Conservation (phyloP, 2,329 filamentous ascomycete species). For the Pseudogymnoascus destructans region DNA sequence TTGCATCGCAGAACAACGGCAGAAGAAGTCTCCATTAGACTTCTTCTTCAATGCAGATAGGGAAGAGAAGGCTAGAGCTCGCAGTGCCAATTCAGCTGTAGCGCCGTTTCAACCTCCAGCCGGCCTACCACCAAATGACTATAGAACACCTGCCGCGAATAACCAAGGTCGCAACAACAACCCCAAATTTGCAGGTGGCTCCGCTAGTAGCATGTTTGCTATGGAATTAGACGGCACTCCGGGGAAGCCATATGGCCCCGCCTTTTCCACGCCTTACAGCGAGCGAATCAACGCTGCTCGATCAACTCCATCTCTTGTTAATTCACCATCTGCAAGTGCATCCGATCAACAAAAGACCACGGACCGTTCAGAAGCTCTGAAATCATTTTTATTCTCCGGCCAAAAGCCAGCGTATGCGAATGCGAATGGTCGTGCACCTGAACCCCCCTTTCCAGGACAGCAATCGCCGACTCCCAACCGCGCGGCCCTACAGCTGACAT, state of each 20-base stretch:
- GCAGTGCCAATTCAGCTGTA: constrained; percentile 34
- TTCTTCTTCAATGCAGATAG: constrained; percentile 82
- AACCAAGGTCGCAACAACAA: constrained; percentile 27
- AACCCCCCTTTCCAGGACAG: not conserved
- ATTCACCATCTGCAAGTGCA: constrained; percentile 14
- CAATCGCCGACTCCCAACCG: not conserved
- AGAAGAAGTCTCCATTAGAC: constrained; percentile 67
- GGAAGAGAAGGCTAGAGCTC: constrained; percentile 55
- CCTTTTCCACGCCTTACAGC: constrained; percentile 54
- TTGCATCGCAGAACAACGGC: constrained; percentile 41
- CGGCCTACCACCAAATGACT: constrained; percentile 25
- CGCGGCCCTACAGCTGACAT: not conserved
- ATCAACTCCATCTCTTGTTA: constrained; percentile 12
- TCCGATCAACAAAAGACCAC: constrained; percentile 23
- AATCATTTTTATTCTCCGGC: constrained; percentile 41
- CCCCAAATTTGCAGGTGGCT: constrained; percentile 32
- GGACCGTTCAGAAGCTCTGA: constrained; percentile 38
- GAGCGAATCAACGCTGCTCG: constrained; percentile 47
- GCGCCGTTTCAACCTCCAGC: constrained; percentile 41
- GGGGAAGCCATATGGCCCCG: constrained; percentile 44
- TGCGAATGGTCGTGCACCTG: not conserved
- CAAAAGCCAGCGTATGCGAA: not conserved
- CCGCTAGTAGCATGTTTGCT: constrained; percentile 46
- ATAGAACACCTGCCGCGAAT: constrained; percentile 20
- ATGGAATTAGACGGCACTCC: constrained; percentile 54